Evolutionary conservation across 176 grass and related monocot genomes (phyloP).

Genomic region (Zoysia japonica): DNA sequence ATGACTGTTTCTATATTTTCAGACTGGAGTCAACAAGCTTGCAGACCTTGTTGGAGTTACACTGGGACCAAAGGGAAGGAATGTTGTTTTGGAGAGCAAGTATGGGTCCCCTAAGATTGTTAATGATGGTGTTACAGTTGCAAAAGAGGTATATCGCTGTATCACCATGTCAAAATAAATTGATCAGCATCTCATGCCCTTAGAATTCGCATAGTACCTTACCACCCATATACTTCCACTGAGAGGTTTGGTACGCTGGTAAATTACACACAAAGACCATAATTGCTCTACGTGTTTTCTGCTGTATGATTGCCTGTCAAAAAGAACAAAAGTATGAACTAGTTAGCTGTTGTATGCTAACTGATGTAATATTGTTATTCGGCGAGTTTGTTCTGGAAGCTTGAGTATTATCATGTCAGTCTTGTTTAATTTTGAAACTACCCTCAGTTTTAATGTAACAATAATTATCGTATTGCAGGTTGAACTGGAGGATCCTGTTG

Average conservation of each 20-base stretch:
- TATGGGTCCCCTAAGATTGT: conserved; percentile 93
- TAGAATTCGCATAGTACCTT: conserved; percentile 25
- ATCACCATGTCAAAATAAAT: not conserved
- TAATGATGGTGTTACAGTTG: conserved; percentile 74
- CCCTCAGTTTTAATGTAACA: conserved; percentile 8
- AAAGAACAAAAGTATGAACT: conserved; percentile 7
- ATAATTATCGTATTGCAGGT: conserved; percentile 53
- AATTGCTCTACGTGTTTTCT: not conserved
- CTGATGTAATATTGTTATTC: not conserved
- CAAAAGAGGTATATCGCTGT: conserved; percentile 48
- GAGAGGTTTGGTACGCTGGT: not conserved
- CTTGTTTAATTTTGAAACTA: not conserved
- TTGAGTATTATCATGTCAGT: conserved; percentile 19
- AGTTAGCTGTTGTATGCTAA: not conserved
- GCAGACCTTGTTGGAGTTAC: conserved; percentile 87
- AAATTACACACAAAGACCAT: not conserved
- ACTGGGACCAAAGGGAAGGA: conserved; percentile 87
- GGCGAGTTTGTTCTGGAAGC: not conserved
- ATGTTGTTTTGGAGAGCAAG: conserved; percentile 92
- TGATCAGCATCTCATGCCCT: not conserved
- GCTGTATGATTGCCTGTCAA: not conserved
- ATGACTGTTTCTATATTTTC: conserved; percentile 16
- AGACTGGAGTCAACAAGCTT: conserved; percentile 85
- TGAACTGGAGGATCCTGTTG: conserved; percentile 89
- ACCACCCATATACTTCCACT: not conserved